phyloP scores from a whole-genome alignment of 495 filamentous ascomycete genomes.

The Penicillium silybi region DNA sequence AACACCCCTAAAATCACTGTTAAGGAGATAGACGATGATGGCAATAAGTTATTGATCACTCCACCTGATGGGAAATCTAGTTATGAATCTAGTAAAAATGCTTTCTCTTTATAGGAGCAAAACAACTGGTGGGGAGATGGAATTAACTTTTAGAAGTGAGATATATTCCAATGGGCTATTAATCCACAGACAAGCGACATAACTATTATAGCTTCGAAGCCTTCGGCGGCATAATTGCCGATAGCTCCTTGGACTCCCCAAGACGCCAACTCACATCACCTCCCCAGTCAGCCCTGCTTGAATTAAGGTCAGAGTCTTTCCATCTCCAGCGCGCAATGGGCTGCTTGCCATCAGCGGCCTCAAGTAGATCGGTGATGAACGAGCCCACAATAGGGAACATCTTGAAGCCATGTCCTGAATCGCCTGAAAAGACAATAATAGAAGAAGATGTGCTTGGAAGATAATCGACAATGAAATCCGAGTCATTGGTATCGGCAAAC shows the following conservation, averaged over 20 bases:
- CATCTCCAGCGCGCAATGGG: slow-evolving; percentile 40
- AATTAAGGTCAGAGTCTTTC: slow-evolving; percentile 27
- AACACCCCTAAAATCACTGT: too few species aligned
- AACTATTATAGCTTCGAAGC: slow-evolving; percentile 26
- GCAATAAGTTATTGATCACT: too few species aligned
- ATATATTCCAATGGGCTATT: too few species aligned
- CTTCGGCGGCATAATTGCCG: slow-evolving; percentile 19
- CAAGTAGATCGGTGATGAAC: slow-evolving; percentile 42
- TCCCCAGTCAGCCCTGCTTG: slow-evolving; percentile 28
- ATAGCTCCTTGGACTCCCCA: slow-evolving; percentile 33
- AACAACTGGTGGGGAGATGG: too few species aligned
- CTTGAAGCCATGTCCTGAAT: slow-evolving; percentile 55
- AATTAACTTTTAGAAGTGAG: too few species aligned
- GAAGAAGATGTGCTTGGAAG: slow-evolving; percentile 42
- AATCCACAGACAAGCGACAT: too few species aligned
- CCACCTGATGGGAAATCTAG: too few species aligned
- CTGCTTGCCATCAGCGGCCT: slow-evolving; percentile 24
- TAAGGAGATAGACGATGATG: too few species aligned
- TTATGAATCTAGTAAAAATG: too few species aligned
- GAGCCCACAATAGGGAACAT: slow-evolving; percentile 52
- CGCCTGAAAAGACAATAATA: slow-evolving; percentile 45
- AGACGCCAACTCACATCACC: slow-evolving; percentile 40
- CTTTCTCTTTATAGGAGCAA: too few species aligned
- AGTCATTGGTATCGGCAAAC: slow-evolving; percentile 54
- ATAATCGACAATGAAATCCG: slow-evolving; percentile 53